Evolutionary conservation across 768 basidiomycete species (phyloP), one percentile per base, ranked within the genome.

Genomic region (Amanita pseudoporphyria): DNA sequence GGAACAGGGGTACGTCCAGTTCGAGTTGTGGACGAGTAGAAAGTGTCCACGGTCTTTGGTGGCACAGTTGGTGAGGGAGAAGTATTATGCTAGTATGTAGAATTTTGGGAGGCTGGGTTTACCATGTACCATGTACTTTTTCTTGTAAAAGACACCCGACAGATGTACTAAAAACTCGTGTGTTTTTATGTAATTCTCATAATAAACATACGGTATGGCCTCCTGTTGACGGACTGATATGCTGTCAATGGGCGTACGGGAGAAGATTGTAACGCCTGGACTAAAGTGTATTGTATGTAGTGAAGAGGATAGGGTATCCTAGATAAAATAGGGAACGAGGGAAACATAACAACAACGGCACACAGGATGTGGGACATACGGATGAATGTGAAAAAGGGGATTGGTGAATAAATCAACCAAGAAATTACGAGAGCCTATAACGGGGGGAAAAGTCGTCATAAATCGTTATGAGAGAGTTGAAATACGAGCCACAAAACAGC

Each of bases 1-100:
- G 22, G 86, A 92, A 69, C 93, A 96, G 61, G 93, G 88, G 1
- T 92, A 81, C 63, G 77, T 76, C 39, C 92, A 94, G 63, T 91
- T 90, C 61, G 77, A 82, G 66, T 57, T 76, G 36, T 93, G 91
- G 90, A 93, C 86, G 0, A 82, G 81, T 16, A 72, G 82, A 41
- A 60, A 58, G 49, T 83, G 79, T 53, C 84, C 86, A 10, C 67
- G 60, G 59, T 58, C 55, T 2, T 57, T 57, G 1, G 77, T 83
- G 36, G 66, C 71, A 38, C 65, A 69, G 47, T 63, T 56, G 38
- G 82, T 84, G 18, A 70, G 71, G 68, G 67, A 65, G 44, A 65
- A 59, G 51, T 82, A 82, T 49, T 36, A 56, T 32, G 49, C 51
- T 5, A 46, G 21, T 13, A 26, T 18, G 5, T 52, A 45, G 32